A percentile compares a stretch with the other conserved stretches of the same genome.
phyloP scores from a whole-genome alignment of 1,284 basidiomycete species.

The Pterula multifida region DNA sequence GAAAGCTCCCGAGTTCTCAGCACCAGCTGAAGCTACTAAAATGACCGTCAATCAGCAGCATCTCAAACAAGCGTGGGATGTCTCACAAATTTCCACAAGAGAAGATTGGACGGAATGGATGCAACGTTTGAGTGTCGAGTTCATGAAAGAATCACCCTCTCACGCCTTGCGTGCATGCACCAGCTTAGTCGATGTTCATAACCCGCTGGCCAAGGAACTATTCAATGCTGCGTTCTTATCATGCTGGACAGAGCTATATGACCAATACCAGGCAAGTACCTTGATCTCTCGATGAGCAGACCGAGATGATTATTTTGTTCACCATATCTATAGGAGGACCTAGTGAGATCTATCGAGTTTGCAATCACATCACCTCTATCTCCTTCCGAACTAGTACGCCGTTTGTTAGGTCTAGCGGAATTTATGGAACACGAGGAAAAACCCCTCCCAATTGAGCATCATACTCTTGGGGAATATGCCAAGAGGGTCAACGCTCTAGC shows the following conservation, averaged over 20 bases:
- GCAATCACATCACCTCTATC: constrained; percentile 77
- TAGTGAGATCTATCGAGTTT: constrained; percentile 82
- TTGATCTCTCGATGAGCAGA: background rate
- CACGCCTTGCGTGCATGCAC: constrained; percentile 95
- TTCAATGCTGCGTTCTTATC: constrained; percentile 99
- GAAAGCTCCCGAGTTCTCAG: constrained; percentile 58
- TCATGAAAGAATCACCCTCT: constrained; percentile 97
- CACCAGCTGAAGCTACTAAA: constrained; percentile 75
- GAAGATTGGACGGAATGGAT: constrained; percentile 98
- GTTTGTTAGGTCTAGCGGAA: constrained; percentile 91
- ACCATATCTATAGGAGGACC: constrained; percentile 58
- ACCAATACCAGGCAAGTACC: constrained; percentile 77
- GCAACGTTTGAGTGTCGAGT: constrained; percentile 85
- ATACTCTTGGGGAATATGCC: constrained; percentile 89
- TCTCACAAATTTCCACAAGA: constrained; percentile 63
- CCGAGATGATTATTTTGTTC: no score
- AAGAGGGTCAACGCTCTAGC: constrained; percentile 93
- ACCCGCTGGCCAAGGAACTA: constrained; percentile 85
- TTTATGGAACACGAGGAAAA: constrained; percentile 99
- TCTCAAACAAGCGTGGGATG: constrained; percentile 95
- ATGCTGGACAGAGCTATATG: constrained; percentile 95
- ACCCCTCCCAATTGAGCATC: constrained; percentile 86
- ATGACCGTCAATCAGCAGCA: constrained; percentile 96
- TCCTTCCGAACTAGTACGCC: constrained; percentile 88
- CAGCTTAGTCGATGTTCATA: constrained; percentile 86